phyloP scores from a whole-genome alignment of 345 rosid species.

The Angophora floribunda region DNA sequence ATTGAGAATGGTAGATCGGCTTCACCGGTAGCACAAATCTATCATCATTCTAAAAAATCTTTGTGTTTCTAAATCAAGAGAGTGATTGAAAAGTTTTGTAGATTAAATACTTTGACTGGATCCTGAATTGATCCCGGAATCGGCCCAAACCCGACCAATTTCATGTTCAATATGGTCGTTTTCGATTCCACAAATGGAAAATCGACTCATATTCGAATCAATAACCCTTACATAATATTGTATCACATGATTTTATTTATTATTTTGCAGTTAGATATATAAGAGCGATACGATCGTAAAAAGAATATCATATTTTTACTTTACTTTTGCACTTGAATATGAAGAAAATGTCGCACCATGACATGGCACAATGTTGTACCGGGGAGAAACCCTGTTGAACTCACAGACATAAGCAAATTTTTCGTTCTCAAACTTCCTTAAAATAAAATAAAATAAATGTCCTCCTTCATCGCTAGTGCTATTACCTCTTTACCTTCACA shows the following conservation, averaged over 20 bases:
- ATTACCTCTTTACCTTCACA: background rate
- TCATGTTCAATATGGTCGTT: background rate
- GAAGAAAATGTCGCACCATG: background rate
- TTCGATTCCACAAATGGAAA: background rate
- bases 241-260: background rate
- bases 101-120: background rate
- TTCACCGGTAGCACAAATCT: background rate
- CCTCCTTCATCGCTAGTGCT: background rate
- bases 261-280: background rate
- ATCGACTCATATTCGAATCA: background rate
- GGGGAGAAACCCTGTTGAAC: background rate
- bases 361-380: background rate
- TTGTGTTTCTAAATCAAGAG: background rate
- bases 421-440: background rate
- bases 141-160: background rate
- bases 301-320: background rate
- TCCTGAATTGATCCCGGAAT: accelerated
- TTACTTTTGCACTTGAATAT: background rate
- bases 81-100: background rate
- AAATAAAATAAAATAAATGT: background rate
- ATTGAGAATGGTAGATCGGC: background rate
- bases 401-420: background rate
- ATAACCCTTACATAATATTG: background rate
- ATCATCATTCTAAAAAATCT: background rate
- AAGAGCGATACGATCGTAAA: background rate